Base-by-base conservation (phyloP, 495 filamentous ascomycete genomes). In the Podospora pseudoanserina region DNA sequence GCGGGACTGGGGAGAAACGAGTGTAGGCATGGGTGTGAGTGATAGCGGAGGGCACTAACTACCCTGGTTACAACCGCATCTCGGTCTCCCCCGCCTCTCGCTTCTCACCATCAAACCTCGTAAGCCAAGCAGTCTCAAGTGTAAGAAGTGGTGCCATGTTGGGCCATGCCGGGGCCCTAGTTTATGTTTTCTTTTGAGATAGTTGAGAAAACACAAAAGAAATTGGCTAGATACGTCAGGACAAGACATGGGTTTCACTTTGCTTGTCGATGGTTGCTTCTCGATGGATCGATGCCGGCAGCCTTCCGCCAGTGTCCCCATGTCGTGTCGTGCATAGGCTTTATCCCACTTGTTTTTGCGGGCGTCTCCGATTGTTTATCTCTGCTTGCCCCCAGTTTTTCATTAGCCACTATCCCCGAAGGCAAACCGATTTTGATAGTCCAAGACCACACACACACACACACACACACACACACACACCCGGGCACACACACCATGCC, bases 241-340 rank as follows among this genome's bases (percentile, higher is more conserved):
- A 58, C 13, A 27, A 1, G 15, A 58, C 63, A 65, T 65, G 63
- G 61, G 61, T 49, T 49, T 49, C 39, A 49, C 13, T 19, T 28
- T 23, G 23, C 23, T 44, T 63, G 20, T 32, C 49, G 15, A 20
- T 34, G 54, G 30, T 32, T 16, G 39, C 39, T 49, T 49, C 39
- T 49, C 39, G 39, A 49, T 49, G 39, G 39, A 49, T 49, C 39
- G 49, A 65, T 53, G 19, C 20, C 44, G 54, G 63, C 63, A 56
- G 20, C 49, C 49, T 19, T 58, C 44, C 63, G 55, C 44, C 63
- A 56, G 19, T 23, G 23, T 15, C 39, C 63, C 18, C 34, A 65
- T 65, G 44, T 57, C 54, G 49, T 65, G 44, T 57, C 54, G 49
- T 65, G 23, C 27, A 30, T 65, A 15, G n/a, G n/a, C 44, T 57